Conservation (phyloP, 106 monocot species). For the Apostasia shenzhenica region DNA sequence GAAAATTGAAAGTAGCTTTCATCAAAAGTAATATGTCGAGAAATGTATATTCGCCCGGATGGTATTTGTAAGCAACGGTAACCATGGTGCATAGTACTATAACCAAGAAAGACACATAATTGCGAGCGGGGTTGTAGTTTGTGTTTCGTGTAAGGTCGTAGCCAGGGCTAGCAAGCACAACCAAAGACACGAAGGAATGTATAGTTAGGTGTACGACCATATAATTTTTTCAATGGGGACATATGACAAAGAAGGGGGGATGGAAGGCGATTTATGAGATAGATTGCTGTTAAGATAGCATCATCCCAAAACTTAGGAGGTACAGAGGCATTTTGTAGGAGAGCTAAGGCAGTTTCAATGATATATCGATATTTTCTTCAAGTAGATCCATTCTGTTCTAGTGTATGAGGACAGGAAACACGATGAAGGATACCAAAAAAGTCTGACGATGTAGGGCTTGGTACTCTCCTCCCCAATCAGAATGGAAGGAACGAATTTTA, state of each 20-base stretch:
- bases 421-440: not conserved
- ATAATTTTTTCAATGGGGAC: not conserved
- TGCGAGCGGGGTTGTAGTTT: not conserved
- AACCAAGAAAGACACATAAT: not conserved
- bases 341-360: no score
- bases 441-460: not conserved
- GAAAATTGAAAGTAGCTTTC: not conserved
- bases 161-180: not conserved
- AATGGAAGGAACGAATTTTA: not conserved
- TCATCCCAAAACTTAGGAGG: no score
- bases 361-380: no score
- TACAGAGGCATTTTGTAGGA: no score
- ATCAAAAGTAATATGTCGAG: not conserved
- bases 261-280: no score
- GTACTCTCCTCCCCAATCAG: not conserved
- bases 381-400: not conserved
- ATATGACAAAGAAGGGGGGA: not conserved
- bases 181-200: not conserved
- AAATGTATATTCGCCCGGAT: not conserved
- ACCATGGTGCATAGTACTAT: no score
- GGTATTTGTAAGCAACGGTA: no score
- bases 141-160: no score
- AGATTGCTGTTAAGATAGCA: no score
- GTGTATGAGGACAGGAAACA: constrained; percentile 3
- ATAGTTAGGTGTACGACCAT: not conserved